Evolutionary conservation across 768 basidiomycete species (phyloP).

Genomic region (Tubosaeta brunneosetosa): DNA sequence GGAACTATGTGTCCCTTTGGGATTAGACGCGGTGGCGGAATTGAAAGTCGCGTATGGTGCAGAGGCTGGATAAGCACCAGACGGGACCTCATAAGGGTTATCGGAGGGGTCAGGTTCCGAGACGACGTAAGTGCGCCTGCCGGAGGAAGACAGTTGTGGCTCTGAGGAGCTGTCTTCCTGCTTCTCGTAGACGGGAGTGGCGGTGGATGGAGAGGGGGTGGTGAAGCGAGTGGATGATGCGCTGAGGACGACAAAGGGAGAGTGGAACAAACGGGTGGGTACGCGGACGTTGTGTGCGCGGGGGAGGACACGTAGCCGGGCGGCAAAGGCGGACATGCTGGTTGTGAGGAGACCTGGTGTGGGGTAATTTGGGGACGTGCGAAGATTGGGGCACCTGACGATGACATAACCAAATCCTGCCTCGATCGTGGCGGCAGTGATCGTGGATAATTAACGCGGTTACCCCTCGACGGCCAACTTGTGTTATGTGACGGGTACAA

Average conservation of each 20-base stretch:
- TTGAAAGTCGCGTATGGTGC: constrained; percentile 42
- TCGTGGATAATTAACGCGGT: neutral
- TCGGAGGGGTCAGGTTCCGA: constrained; percentile 64
- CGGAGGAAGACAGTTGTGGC: constrained; percentile 39
- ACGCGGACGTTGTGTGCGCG: neutral
- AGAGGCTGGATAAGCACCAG: constrained; percentile 59
- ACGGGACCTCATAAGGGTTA: constrained; percentile 63
- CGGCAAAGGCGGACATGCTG: constrained; percentile 16
- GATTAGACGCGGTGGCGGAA: constrained; percentile 37
- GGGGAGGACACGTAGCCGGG: constrained; percentile 3
- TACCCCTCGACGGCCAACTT: neutral
- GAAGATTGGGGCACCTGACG: constrained; percentile 19
- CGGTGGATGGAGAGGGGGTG: constrained; percentile 27
- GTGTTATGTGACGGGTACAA: neutral
- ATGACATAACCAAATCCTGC: constrained; percentile 26
- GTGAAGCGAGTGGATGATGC: constrained; percentile 33
- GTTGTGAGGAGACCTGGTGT: constrained; percentile 14
- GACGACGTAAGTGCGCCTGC: constrained; percentile 65
- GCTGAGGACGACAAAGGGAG: constrained; percentile 55
- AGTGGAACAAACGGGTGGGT: constrained; percentile 54
- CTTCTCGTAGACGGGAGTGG: constrained; percentile 53
- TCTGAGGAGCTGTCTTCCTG: constrained; percentile 50
- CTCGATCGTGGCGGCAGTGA: neutral
- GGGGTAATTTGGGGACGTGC: constrained; percentile 11
- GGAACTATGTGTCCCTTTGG: constrained; percentile 38